A percentile compares a stretch with the other conserved stretches of the same genome.
Evolutionary conservation across 2,329 filamentous ascomycete species (phyloP).

Genomic region (Aureobasidium melanogenum): DNA sequence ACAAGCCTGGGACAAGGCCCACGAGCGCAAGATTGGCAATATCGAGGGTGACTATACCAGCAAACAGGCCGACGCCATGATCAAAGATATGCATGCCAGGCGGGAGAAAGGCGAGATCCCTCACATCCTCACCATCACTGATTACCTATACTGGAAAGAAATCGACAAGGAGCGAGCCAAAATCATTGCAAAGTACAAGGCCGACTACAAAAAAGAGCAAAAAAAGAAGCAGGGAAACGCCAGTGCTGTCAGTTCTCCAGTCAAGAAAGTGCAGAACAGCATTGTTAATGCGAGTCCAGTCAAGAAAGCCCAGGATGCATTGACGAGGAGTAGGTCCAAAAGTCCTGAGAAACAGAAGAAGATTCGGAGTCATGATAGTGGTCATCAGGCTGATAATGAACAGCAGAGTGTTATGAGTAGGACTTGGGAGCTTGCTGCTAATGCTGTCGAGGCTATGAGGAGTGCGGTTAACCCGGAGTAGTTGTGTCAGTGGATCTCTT

Average conservation of each 20-base stretch:
- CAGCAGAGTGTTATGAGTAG: not conserved
- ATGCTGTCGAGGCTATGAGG: slow-evolving; percentile 2
- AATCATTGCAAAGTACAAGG: not conserved
- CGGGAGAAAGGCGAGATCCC: not conserved
- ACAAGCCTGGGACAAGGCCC: not conserved
- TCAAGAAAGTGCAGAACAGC: not conserved
- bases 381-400: not conserved
- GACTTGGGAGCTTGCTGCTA: slow-evolving; percentile 4
- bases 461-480: not conserved
- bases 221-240: not conserved
- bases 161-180: not conserved
- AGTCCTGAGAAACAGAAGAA: not conserved
- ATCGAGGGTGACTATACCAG: not conserved
- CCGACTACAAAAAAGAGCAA: not conserved
- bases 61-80: not conserved
- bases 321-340: not conserved
- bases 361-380: not conserved
- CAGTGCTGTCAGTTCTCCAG: not conserved
- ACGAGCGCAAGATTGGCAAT: no score
- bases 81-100: not conserved
- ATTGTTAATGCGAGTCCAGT: slow-evolving; percentile 1
- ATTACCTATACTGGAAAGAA: not conserved
- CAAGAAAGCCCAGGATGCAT: not conserved
- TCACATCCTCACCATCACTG: not conserved
- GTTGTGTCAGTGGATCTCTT: not conserved